Base-by-base conservation (phyloP, 208 protist genomes). In the Trypanosoma avium region DNA sequence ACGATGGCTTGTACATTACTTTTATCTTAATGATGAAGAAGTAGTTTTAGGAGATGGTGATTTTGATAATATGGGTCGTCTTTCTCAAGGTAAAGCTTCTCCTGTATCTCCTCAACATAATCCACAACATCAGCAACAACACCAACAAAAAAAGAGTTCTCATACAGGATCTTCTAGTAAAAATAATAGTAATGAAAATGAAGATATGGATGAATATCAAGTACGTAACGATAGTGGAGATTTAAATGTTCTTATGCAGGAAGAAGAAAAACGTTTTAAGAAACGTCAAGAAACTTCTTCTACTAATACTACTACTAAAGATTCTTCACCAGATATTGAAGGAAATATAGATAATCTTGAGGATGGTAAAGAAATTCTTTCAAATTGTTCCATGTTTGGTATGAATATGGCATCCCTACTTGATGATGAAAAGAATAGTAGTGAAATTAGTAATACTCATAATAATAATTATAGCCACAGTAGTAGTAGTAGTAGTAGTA, bases 1-100 rank as follows among this genome's bases (percentile, higher is more conserved):
- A 49, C 86, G 82, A 3, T 95, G 90, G 87, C 73, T 95, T 8
- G 79, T 93, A 53, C 84, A 93, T 58, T 71, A 93, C 65, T 88
- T 81, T 71, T 92, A 93, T 75, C 71, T 93, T 2, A 90, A 84
- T 59, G 64, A 82, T 19, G 85, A 88, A 49, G 67, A 81, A 13
- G 79, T 93, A 30, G 67, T 79, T 56, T 64, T 93, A 6, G 54
- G 77, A 40, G 55, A 71, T 43, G 45, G 49, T 17, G 0, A 9
- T n/a, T n/a, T 9, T 1, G 43, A 60, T 5, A 66, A 56, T 22
- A 30, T 21, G 43, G 19, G 46, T 38, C 7, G 46, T 61, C 61
- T 57, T 2, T 30, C 57, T 15, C 45, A 76, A 9, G 67, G 21
- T 21, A 63, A 43, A 33, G 30, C 19, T 13, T 21, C 43, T 22